Evolutionary conservation across 108 stramenopile genomes (phyloP).

Genomic region (Discostella pseudostelligera): DNA sequence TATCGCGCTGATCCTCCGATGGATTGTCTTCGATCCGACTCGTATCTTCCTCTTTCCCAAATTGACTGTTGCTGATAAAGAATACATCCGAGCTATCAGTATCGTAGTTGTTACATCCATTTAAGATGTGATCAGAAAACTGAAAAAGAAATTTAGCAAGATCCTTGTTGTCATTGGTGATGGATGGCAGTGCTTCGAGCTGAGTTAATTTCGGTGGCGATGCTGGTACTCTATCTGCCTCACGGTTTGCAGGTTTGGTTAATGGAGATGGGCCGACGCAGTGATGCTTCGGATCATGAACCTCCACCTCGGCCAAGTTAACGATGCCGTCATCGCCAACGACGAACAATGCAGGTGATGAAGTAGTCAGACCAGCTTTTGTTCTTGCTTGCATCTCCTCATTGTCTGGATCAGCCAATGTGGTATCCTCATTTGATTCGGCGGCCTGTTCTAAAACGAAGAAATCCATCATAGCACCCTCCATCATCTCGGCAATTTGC

Average conservation of each 20-base stretch:
- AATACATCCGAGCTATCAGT: slow-evolving; percentile 4
- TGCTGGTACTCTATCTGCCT: neutral
- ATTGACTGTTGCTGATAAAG: slow-evolving; percentile 4
- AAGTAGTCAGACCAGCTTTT: too few relatives aligned
- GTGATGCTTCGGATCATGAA: too few relatives aligned
- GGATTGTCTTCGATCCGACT: too few relatives aligned
- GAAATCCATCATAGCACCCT: slow-evolving; percentile 6
- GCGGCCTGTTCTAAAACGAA: neutral
- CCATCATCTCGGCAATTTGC: slow-evolving; percentile 2
- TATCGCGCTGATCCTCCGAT: too few relatives aligned
- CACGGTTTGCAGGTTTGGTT: too few relatives aligned
- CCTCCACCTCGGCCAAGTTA: neutral
- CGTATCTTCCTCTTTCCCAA: slow-evolving; percentile 3
- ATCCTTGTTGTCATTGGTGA: slow-evolving; percentile 4
- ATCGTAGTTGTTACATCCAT: slow-evolving; percentile 12
- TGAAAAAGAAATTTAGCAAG: slow-evolving; percentile 5
- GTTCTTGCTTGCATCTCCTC: neutral
- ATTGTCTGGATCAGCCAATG: neutral
- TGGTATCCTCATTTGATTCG: neutral
- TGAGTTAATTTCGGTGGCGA: neutral
- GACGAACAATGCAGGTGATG: neutral
- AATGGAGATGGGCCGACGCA: too few relatives aligned
- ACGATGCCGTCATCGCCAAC: neutral
- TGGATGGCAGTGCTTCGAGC: neutral
- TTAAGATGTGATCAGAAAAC: slow-evolving; percentile 7